These are phyloP conservation scores for Pseudogymnoascus sp. DNA, from an alignment of 2,329 filamentous ascomycete genomes.

Conservation along the genomic window DNA sequence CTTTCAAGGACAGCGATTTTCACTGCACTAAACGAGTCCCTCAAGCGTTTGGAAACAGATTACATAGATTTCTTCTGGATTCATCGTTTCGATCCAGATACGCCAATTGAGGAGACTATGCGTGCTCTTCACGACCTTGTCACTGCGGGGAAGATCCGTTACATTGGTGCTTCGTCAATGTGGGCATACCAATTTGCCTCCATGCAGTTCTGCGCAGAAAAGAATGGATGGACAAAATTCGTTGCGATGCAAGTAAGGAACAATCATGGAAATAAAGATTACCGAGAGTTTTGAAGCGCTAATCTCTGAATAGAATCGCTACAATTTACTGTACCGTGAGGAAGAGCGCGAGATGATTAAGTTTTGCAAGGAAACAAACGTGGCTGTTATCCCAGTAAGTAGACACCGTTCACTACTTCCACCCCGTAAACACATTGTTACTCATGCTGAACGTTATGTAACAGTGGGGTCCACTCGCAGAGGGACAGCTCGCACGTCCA, in stretches of 20 bases:
- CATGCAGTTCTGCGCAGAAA: slow-evolving; percentile 43
- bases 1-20: slow-evolving; percentile 57
- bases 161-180: slow-evolving; percentile 44
- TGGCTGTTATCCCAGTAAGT: slow-evolving; percentile 31
- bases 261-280: background rate
- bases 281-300: background rate
- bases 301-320: slow-evolving; percentile 37
- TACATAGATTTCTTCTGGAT: slow-evolving; percentile 56
- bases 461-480: slow-evolving; percentile 28
- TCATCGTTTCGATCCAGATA: slow-evolving; percentile 45
- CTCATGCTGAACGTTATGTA: background rate
- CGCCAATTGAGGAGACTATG: slow-evolving; percentile 52
- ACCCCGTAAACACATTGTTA: background rate
- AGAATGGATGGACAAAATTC: slow-evolving; percentile 47
- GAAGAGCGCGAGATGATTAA: slow-evolving; percentile 41
- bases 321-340: slow-evolving; percentile 48
- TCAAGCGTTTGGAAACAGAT: slow-evolving; percentile 42
- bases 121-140: slow-evolving; percentile 52
- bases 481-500: slow-evolving; percentile 27
- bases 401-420: background rate
- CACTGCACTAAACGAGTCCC: slow-evolving; percentile 52
- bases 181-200: slow-evolving; percentile 40
- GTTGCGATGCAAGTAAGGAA: slow-evolving; percentile 36
- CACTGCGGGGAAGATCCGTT: slow-evolving; percentile 46
- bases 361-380: slow-evolving; percentile 36